A percentile compares a stretch with the other conserved stretches of the same genome.
These are phyloP conservation scores for Acanthamoeba castellanii DNA, from an alignment of 208 protist species.

Conservation along the genomic window DNA sequence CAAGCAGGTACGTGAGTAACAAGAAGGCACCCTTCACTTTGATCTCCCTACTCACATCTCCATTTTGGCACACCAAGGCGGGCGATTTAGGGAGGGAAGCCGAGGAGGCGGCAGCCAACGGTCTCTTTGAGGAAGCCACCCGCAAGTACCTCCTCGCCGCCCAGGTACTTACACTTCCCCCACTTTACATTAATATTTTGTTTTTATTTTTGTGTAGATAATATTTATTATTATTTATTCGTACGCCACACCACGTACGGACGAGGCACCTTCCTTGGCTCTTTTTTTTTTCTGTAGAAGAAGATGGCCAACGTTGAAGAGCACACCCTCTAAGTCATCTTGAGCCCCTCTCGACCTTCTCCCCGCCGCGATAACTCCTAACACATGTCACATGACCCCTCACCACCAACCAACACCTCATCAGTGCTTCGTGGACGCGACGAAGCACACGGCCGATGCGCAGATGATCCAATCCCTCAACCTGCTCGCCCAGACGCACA, in stretches of 20 bases:
- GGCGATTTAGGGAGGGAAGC: background rate
- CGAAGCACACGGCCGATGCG: background rate
- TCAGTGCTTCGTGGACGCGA: slow-evolving; percentile 2
- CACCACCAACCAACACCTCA: too few species aligned
- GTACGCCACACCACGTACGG: too few species aligned
- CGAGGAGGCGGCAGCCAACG: background rate
- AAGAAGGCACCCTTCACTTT: background rate
- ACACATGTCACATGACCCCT: too few species aligned
- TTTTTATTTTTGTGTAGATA: background rate
- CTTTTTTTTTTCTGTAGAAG: background rate
- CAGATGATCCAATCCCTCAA: slow-evolving; percentile 32
- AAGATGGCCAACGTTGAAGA: background rate
- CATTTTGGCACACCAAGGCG: background rate
- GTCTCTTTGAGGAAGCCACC: slow-evolving; percentile 14
- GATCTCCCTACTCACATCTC: background rate
- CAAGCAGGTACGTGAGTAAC: background rate
- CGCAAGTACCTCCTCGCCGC: slow-evolving; percentile 30
- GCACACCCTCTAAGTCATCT: too few species aligned
- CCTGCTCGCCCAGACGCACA: slow-evolving; percentile 39
- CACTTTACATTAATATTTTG: background rate
- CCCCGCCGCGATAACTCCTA: too few species aligned
- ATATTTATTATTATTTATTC: background rate
- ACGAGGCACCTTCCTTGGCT: too few species aligned
- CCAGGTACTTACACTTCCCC: background rate
- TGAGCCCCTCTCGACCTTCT: background rate